Conservation (phyloP, 148 eudicot genomes). For the Cornus suecica region DNA sequence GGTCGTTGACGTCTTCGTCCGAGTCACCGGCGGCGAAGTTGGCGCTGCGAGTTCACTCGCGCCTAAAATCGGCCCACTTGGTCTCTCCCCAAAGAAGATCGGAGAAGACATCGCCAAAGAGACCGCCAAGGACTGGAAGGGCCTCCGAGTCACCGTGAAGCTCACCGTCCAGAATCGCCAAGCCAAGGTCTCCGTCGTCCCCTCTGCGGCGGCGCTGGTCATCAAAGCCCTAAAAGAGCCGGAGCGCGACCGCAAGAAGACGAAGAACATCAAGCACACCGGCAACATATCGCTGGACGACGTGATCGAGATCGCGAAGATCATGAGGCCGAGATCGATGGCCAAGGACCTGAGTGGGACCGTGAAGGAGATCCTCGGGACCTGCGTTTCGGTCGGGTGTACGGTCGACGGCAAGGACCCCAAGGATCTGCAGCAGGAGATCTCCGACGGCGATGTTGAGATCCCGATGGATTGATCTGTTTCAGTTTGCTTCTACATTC, state of each 20-base stretch:
- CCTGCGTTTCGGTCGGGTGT: constrained; percentile 73
- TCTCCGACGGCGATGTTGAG: constrained; percentile 64
- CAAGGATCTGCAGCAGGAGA: constrained; percentile 69
- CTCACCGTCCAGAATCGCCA: constrained; percentile 82
- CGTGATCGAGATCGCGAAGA: constrained; percentile 67
- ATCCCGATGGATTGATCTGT: constrained; percentile 48
- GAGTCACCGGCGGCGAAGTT: constrained; percentile 77
- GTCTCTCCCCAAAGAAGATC: constrained; percentile 72
- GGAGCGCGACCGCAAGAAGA: constrained; percentile 67
- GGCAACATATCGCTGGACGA: constrained; percentile 71
- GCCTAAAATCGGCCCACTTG: constrained; percentile 73
- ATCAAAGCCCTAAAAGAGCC: constrained; percentile 83
- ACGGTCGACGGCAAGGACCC: constrained; percentile 78
- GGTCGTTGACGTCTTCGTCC: constrained; percentile 68
- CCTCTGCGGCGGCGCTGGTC: constrained; percentile 73
- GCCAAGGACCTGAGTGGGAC: constrained; percentile 59
- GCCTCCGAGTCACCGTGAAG: constrained; percentile 75
- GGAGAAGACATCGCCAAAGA: constrained; percentile 85
- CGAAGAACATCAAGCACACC: constrained; percentile 68
- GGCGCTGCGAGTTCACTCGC: constrained; percentile 75
- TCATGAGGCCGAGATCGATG: constrained; percentile 67
- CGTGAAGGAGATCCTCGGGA: constrained; percentile 75
- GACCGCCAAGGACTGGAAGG: constrained; percentile 84
- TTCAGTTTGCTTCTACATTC: background rate
- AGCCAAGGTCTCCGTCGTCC: constrained; percentile 77